These are phyloP conservation scores for Pichia cabralensis DNA, from an alignment of 805 yeast species.

Conservation along the genomic window DNA sequence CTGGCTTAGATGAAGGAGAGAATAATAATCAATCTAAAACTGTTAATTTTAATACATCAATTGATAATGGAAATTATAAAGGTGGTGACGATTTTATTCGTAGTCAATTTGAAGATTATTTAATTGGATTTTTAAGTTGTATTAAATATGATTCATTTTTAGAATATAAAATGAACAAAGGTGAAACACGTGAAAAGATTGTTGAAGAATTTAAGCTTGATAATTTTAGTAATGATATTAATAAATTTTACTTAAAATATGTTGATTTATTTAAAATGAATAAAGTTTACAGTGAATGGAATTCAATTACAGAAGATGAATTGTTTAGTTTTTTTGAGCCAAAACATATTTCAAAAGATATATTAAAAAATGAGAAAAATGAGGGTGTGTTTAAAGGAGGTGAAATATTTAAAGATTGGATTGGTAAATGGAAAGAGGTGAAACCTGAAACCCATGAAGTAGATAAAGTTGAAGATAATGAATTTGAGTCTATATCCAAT, in stretches of 20 bases:
- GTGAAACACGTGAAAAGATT: neutral
- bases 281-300: slow-evolving; percentile 44
- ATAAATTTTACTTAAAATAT: slow-evolving; percentile 28
- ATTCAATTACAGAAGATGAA: slow-evolving; percentile 54
- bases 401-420: too few relatives aligned
- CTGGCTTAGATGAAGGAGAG: slow-evolving; percentile 29
- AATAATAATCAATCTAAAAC: slow-evolving; percentile 16
- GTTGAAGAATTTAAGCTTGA: slow-evolving; percentile 14
- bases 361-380: slow-evolving; percentile 2
- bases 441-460: too few relatives aligned
- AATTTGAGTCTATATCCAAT: too few relatives aligned
- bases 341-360: too few relatives aligned
- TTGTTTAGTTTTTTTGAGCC: slow-evolving; percentile 38
- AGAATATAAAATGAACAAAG: slow-evolving; percentile 20
- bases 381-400: slow-evolving; percentile 5
- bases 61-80: slow-evolving; percentile 31
- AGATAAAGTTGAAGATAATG: too few relatives aligned
- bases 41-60: slow-evolving; percentile 27
- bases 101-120: slow-evolving; percentile 82
- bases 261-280: slow-evolving; percentile 45
- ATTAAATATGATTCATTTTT: slow-evolving; percentile 59
- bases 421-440: too few relatives aligned
- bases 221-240: slow-evolving; percentile 15
- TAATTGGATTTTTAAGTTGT: slow-evolving; percentile 64
- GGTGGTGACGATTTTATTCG: slow-evolving; percentile 88